phyloP scores from a whole-genome alignment of 2,329 filamentous ascomycete genomes.

The Cercospora sp. region DNA sequence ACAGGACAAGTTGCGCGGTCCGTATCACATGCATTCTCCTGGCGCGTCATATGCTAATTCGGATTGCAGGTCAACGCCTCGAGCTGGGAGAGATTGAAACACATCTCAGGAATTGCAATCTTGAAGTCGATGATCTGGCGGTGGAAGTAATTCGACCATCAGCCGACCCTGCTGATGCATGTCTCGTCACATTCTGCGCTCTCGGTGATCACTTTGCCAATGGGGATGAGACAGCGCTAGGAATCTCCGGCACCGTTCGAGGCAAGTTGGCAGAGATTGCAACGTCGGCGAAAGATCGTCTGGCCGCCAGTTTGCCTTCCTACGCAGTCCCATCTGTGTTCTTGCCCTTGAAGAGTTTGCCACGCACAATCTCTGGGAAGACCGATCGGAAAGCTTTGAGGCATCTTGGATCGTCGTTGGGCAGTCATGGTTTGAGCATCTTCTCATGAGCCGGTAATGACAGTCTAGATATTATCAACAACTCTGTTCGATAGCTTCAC shows the following conservation, averaged over 20 bases:
- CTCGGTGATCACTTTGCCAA: background rate
- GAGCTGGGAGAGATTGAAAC: background rate
- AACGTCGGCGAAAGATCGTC: background rate
- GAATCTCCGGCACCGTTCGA: background rate
- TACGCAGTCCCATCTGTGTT: background rate
- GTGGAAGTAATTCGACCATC: background rate
- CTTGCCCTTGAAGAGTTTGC: background rate
- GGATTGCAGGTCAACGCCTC: background rate
- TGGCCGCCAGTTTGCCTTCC: background rate
- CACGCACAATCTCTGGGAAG: background rate
- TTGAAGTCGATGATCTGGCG: background rate
- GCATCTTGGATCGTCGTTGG: background rate
- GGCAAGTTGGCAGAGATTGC: background rate
- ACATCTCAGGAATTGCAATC: background rate
- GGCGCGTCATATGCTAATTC: no score
- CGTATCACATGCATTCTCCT: no score
- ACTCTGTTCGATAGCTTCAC: no score
- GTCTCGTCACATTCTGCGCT: background rate
- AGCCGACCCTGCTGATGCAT: background rate
- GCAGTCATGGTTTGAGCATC: background rate
- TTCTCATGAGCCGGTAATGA: background rate
- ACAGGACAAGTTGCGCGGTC: background rate
- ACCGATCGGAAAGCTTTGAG: background rate
- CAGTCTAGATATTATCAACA: no score
- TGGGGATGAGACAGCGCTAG: background rate